Conservation (phyloP, 345 rosid genomes). For the Populus euphratica region DNA sequence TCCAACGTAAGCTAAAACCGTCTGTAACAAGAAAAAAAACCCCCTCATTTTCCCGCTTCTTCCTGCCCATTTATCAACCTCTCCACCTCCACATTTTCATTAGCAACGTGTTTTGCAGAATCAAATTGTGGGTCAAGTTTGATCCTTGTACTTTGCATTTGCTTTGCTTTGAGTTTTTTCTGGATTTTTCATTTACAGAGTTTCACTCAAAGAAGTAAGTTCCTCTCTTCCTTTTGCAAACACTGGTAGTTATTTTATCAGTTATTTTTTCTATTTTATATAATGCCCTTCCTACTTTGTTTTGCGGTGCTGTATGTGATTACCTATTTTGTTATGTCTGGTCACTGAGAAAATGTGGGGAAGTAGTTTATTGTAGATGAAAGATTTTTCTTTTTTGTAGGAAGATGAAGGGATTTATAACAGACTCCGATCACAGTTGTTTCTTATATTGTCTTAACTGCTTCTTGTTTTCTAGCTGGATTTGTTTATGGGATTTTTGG, state of each 20-base stretch:
- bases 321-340: background rate
- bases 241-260: background rate
- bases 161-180: background rate
- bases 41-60: background rate
- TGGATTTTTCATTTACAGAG: background rate
- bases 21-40: background rate
- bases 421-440: too few relatives aligned
- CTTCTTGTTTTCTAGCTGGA: too few relatives aligned
- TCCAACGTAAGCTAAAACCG: constrained; percentile 11
- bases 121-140: background rate
- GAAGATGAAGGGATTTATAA: background rate
- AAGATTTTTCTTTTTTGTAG: background rate
- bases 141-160: background rate
- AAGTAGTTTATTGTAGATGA: background rate
- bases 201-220: constrained; percentile 2
- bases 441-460: too few relatives aligned
- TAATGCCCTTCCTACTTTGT: too few relatives aligned
- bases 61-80: background rate
- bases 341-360: constrained; percentile 1
- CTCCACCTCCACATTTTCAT: background rate
- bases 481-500: too few relatives aligned
- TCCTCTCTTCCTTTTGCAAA: background rate
- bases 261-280: too few relatives aligned
- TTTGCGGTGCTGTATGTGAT: too few relatives aligned
- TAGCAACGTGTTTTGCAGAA: background rate